phyloP scores from a whole-genome alignment of 1,139 yeast genomes.

The Yamadazyma mexicana region DNA sequence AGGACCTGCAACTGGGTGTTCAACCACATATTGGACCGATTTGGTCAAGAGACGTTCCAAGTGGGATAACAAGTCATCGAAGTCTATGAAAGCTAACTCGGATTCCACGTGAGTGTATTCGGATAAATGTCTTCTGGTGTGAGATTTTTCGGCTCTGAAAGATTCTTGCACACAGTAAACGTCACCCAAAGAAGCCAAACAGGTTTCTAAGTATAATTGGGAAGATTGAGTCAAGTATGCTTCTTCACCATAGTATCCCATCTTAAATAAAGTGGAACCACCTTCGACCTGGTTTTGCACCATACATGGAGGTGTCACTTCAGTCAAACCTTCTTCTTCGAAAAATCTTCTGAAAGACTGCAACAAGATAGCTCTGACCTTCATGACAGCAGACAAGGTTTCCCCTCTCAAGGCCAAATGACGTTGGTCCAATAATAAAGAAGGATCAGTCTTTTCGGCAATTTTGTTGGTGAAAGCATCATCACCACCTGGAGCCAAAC shows the following conservation, averaged over 20 bases:
- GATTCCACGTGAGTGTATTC: slow-evolving; percentile 98
- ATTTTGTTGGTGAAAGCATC: slow-evolving; percentile 93
- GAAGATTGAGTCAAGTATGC: slow-evolving; percentile 97
- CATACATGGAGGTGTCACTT: slow-evolving; percentile 99
- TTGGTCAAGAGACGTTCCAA: slow-evolving; percentile 76
- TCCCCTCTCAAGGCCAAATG: slow-evolving; percentile 96
- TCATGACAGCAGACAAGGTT: slow-evolving; percentile 89
- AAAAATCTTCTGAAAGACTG: slow-evolving; percentile 74
- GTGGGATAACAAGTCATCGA: slow-evolving; percentile 83
- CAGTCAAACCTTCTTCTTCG: slow-evolving; percentile 72
- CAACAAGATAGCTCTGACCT: slow-evolving; percentile 84
- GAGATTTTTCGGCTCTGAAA: slow-evolving; percentile 98
- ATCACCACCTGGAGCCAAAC: slow-evolving; percentile 95
- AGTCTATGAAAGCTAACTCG: slow-evolving; percentile 82
- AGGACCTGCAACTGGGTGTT: slow-evolving; percentile 91
- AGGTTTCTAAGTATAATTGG: slow-evolving; percentile 94
- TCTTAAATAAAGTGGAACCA: slow-evolving; percentile 90
- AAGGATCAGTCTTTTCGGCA: slow-evolving; percentile 92
- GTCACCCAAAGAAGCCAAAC: slow-evolving; percentile 94
- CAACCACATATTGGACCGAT: slow-evolving; percentile 72
- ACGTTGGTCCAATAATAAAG: slow-evolving; percentile 88
- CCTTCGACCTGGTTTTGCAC: slow-evolving; percentile 99
- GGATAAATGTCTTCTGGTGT: slow-evolving; percentile 96
- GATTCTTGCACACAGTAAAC: slow-evolving; percentile 98
- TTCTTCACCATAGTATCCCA: slow-evolving; percentile 96